These are phyloP conservation scores for Trichoderma sp. DNA, from an alignment of 2,329 filamentous ascomycete species.

Conservation along the genomic window DNA sequence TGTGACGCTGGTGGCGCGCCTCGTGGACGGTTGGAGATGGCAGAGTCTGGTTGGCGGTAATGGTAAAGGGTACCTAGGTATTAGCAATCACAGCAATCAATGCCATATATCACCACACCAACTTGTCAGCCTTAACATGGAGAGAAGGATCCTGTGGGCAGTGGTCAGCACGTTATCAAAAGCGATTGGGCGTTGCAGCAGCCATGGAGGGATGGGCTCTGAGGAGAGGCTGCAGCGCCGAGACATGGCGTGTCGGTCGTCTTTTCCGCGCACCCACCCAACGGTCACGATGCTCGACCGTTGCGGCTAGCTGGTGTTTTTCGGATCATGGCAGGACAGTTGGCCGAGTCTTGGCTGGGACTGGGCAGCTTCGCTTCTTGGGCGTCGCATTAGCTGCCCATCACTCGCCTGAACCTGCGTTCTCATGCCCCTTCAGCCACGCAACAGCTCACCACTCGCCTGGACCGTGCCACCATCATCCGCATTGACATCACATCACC, in stretches of 20 bases:
- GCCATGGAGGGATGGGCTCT: background rate
- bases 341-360: slow-evolving; percentile 4
- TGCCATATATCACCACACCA: slow-evolving; percentile 14
- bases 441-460: background rate
- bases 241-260: slow-evolving; percentile 1
- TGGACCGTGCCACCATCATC: slow-evolving; percentile 19
- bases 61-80: background rate
- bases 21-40: slow-evolving; percentile 1
- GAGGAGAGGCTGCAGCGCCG: slow-evolving; percentile 5
- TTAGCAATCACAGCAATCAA: background rate
- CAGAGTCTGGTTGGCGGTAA: background rate
- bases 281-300: slow-evolving; percentile 10
- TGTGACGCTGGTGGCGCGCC: slow-evolving; percentile 19
- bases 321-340: background rate
- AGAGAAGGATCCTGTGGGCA: background rate
- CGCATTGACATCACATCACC: slow-evolving; percentile 24
- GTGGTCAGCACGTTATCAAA: background rate
- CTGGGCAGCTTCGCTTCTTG: background rate
- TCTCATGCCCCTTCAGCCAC: background rate
- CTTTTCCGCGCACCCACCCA: background rate
- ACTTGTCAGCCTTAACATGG: slow-evolving; percentile 22
- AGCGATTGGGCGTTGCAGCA: background rate
- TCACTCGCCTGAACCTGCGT: background rate
- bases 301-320: background rate
- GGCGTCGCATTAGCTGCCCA: background rate